Base-by-base conservation (phyloP, 176 grass and related monocot genomes). In the Aechmea fasciata region DNA sequence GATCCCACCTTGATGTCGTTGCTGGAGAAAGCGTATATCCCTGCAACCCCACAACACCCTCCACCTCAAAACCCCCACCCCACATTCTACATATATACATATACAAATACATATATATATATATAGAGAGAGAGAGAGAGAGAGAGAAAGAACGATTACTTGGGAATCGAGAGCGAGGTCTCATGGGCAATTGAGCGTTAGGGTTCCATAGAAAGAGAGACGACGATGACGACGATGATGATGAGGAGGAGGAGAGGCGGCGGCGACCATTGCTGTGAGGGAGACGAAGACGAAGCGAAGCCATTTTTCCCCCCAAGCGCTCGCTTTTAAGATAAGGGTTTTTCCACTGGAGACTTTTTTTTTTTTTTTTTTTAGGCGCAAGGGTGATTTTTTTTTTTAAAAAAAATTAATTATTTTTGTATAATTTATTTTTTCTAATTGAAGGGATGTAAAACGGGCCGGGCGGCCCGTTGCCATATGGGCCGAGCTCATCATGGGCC, bases 1-100 rank as follows among this genome's bases (percentile, higher is more conserved):
- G 80, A 64, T 48, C 94, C 94, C 10, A 93, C 86, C 78, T 81
- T 90, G 75, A 99, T 99, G 62, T 99, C 94, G 52, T 99, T 93
- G 77, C 94, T 99, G 26, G 94, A 99, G 13, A 99, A 24, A 0
- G 87, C 71, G 64, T 88, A 99, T 25, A 99, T 66, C 64, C 85
- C 94, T 99, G 71, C 48, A 79, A 69, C 13, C 14, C 29, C 29
- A 6, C 10, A 70, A 71, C 33, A 74, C 11, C 25, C 10, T 24
- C 17, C 49, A 19, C 57, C 4, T 7, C 49, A 75, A 22, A 11
- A 63, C 33, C 10, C 49, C 49, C n/a, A 29, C 3, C 17, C 64
- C 52, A 8, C 12, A 67, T 50, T 76, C 33, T 41, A 41, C 6
- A 41, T 41, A 41, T 1, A 41, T 7, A 41, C 0, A 41, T 7